Conservation (phyloP, 31 red algal genomes). For the Odonthalia washingtoniensis region DNA sequence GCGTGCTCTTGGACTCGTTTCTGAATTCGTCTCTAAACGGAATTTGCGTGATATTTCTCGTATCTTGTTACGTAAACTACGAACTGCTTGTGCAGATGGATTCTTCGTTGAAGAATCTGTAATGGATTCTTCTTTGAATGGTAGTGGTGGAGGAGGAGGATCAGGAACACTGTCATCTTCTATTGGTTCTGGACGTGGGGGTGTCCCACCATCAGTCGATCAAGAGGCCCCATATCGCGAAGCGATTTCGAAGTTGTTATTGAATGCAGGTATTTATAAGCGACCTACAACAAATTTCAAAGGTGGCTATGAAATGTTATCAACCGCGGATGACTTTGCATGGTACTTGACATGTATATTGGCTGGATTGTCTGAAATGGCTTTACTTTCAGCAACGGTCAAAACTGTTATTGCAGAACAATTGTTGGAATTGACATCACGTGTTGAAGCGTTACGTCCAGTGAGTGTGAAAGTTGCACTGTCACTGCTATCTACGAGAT, state of each 20-base stretch:
- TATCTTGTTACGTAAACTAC: slow-evolving; percentile 81
- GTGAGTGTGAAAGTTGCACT: slow-evolving; percentile 76
- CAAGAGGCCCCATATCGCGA: slow-evolving; percentile 74
- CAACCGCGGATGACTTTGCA: slow-evolving; percentile 84
- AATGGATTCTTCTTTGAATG: slow-evolving; percentile 23
- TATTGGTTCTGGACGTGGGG: background rate
- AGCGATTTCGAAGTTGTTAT: slow-evolving; percentile 65
- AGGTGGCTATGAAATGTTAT: slow-evolving; percentile 75
- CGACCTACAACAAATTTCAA: slow-evolving; percentile 44
- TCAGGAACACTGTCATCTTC: background rate
- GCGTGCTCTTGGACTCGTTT: slow-evolving; percentile 88
- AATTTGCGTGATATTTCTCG: slow-evolving; percentile 83
- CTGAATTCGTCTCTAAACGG: slow-evolving; percentile 79
- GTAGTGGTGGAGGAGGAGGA: slow-evolving; percentile 36
- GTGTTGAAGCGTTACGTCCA: slow-evolving; percentile 81
- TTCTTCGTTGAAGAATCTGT: slow-evolving; percentile 28
- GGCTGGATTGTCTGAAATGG: slow-evolving; percentile 74
- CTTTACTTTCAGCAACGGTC: slow-evolving; percentile 64
- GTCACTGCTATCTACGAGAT: slow-evolving; percentile 44
- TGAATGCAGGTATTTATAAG: slow-evolving; percentile 66
- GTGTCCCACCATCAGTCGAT: slow-evolving; percentile 47
- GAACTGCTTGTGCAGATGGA: slow-evolving; percentile 51
- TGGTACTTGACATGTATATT: slow-evolving; percentile 88
- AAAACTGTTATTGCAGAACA: slow-evolving; percentile 71
- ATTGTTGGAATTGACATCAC: slow-evolving; percentile 81